A percentile compares a stretch with the other conserved stretches of the same genome.
These are phyloP conservation scores for Durotheca rogersii DNA, from an alignment of 495 filamentous ascomycete genomes.

Conservation along the genomic window DNA sequence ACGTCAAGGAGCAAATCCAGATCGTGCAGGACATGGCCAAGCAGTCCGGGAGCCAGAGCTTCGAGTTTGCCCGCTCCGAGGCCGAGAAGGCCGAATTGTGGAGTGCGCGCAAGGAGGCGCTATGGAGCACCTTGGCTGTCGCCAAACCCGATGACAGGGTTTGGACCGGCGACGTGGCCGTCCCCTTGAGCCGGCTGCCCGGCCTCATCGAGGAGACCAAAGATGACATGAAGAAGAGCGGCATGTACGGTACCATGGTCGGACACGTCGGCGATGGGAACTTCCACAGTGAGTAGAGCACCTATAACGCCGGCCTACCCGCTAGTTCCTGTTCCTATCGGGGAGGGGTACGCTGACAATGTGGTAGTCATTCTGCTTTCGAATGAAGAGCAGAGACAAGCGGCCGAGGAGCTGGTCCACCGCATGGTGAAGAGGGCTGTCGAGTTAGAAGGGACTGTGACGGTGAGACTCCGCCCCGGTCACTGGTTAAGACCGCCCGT, in stretches of 20 bases:
- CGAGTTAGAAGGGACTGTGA: conserved; percentile 80
- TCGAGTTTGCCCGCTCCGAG: conserved; percentile 74
- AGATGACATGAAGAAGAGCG: conserved; percentile 63
- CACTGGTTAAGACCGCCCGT: neutral
- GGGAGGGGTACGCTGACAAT: conserved; percentile 22
- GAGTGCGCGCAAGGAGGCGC: conserved; percentile 82
- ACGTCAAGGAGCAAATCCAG: conserved; percentile 80
- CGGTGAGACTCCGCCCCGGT: conserved; percentile 49
- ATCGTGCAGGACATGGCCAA: conserved; percentile 69
- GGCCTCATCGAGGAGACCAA: conserved; percentile 81
- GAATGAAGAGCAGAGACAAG: conserved; percentile 61
- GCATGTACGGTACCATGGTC: conserved; percentile 71
- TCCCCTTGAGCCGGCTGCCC: conserved; percentile 70
- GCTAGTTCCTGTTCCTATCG: too few relatives aligned
- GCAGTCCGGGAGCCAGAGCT: conserved; percentile 60
- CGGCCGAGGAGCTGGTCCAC: conserved; percentile 71
- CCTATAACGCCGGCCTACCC: too few relatives aligned
- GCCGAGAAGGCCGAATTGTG: conserved; percentile 76
- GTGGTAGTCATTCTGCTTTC: conserved; percentile 66
- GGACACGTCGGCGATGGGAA: conserved; percentile 85
- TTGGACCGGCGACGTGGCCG: conserved; percentile 84
- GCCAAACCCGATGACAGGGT: conserved; percentile 62
- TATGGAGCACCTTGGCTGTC: conserved; percentile 70
- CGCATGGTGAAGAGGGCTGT: conserved; percentile 82
- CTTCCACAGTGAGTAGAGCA: conserved; percentile 62